Conservation (phyloP, 306 rosid species). For the Crataegus laevigata region DNA sequence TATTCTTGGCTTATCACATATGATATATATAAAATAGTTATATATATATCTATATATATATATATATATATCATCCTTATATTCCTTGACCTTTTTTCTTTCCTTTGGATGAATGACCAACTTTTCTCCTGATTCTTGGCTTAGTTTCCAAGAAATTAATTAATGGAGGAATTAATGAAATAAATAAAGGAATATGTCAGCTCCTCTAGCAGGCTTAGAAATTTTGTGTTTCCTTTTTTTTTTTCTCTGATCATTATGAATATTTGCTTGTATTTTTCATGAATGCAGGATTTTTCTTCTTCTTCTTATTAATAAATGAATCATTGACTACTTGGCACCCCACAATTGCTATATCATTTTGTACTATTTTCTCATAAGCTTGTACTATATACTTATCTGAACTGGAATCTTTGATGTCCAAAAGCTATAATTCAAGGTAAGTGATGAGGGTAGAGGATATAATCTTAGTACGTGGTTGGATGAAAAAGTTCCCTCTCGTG, state of each 20-base stretch:
- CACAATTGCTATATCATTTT: neutral
- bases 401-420: neutral
- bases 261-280: neutral
- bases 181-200: neutral
- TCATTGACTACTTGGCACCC: neutral
- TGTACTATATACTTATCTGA: neutral
- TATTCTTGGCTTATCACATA: constrained; percentile 60
- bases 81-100: neutral
- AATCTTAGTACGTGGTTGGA: neutral
- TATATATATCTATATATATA: too few species aligned
- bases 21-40: neutral
- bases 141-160: constrained; percentile 1
- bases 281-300: neutral
- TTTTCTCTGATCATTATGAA: too few species aligned
- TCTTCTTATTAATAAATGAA: neutral
- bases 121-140: neutral
- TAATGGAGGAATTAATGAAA: neutral
- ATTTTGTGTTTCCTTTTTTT: neutral
- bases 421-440: neutral
- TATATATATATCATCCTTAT: neutral
- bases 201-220: neutral
- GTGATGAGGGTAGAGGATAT: neutral
- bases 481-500: neutral
- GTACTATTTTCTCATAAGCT: neutral
- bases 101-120: neutral